phyloP scores from a whole-genome alignment of 1,284 basidiomycete genomes.

The Microbotryomycetes sp. region DNA sequence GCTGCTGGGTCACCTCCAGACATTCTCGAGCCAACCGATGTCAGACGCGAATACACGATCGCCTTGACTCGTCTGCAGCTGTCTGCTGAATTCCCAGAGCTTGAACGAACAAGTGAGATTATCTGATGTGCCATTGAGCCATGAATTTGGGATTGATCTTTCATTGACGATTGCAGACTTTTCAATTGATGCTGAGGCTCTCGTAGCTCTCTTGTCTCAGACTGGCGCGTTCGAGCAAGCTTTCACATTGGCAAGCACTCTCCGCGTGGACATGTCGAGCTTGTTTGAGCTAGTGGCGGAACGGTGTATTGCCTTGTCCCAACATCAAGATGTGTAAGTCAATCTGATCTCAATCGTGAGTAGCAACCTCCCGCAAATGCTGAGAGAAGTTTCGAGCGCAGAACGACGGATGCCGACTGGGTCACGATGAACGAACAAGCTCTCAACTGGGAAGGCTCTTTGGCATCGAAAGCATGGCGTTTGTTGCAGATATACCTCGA shows the following conservation, averaged over 20 bases:
- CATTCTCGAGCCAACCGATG: conserved; percentile 71
- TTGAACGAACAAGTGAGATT: conserved; percentile 50
- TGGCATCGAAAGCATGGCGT: conserved; percentile 75
- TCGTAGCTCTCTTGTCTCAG: conserved; percentile 75
- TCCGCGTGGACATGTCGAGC: conserved; percentile 79
- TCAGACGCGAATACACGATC: conserved; percentile 76
- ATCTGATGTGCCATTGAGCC: not conserved
- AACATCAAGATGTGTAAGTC: conserved; percentile 15
- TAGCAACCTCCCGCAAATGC: no score
- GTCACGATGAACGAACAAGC: conserved; percentile 66
- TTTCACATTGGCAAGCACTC: conserved; percentile 64
- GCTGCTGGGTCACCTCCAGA: conserved; percentile 52
- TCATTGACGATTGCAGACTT: conserved; percentile 49
- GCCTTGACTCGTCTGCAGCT: conserved; percentile 74
- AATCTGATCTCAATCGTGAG: not conserved
- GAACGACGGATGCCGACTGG: conserved; percentile 66
- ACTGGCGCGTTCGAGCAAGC: conserved; percentile 73
- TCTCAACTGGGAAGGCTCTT: conserved; percentile 72
- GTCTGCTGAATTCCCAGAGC: conserved; percentile 55
- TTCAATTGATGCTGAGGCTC: conserved; percentile 59
- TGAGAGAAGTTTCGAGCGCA: conserved; percentile 50
- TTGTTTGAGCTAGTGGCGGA: conserved; percentile 71
- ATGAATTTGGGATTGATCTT: not conserved
- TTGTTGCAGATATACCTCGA: conserved; percentile 74
- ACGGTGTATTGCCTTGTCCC: conserved; percentile 64